A percentile compares a stretch with the other conserved stretches of the same genome.
phyloP scores from a whole-genome alignment of 2,329 filamentous ascomycete genomes.

The Chalara sp. region DNA sequence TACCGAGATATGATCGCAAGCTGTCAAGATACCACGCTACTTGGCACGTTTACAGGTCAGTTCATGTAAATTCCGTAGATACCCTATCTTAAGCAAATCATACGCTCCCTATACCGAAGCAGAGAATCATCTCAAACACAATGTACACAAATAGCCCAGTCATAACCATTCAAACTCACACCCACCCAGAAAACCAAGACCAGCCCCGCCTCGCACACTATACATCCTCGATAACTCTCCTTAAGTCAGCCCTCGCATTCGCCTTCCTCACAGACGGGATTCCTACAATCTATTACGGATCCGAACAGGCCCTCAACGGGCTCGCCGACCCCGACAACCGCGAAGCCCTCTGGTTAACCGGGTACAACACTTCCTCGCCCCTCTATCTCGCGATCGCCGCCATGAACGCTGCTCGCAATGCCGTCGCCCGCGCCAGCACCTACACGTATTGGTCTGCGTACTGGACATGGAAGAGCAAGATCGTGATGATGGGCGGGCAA shows the following conservation, averaged over 20 bases:
- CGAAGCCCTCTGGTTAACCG: conserved; percentile 38
- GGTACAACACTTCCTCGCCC: conserved; percentile 29
- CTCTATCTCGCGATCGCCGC: conserved; percentile 33
- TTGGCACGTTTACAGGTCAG: conserved; percentile 31
- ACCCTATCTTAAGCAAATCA: no score
- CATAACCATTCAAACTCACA: no score
- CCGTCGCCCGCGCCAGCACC: not conserved
- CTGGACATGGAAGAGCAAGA: conserved; percentile 1
- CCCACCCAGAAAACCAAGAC: conserved; percentile 26
- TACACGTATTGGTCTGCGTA: not conserved
- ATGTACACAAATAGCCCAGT: no score
- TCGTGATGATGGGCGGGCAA: not conserved
- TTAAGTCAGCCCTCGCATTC: conserved; percentile 42
- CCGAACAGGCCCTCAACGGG: conserved; percentile 43
- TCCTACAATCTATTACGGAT: conserved; percentile 46
- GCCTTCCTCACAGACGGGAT: conserved; percentile 44
- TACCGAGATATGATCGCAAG: conserved; percentile 14
- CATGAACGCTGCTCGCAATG: conserved; percentile 20
- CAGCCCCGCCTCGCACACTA: conserved; percentile 17
- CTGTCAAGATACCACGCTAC: conserved; percentile 29
- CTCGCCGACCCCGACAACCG: conserved; percentile 33
- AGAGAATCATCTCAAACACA: no score
- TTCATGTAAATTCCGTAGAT: no score
- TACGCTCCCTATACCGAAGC: no score
- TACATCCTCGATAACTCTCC: conserved; percentile 21